Conservation (phyloP, 2,329 filamentous ascomycete species). For the Fusarium solani-melongenae region DNA sequence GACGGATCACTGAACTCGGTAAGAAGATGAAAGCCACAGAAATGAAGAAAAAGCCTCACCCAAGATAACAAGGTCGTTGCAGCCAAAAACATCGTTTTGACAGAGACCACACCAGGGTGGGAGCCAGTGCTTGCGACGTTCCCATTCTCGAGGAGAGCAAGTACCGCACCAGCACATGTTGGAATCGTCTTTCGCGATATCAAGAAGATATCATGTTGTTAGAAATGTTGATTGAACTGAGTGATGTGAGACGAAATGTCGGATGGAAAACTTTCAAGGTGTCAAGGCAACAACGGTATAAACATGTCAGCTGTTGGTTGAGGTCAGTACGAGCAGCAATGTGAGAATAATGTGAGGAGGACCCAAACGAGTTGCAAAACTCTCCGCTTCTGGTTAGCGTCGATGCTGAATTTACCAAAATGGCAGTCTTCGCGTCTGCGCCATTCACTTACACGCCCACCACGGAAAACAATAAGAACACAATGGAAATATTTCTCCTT, state of each 20-base stretch:
- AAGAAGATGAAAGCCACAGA: not conserved
- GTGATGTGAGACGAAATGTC: not conserved
- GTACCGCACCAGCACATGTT: not conserved
- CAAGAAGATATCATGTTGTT: not conserved
- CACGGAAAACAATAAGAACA: not conserved
- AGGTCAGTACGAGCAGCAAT: not conserved
- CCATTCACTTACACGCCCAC: not conserved
- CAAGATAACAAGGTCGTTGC: not conserved
- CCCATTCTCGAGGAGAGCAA: not conserved
- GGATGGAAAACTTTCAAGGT: not conserved
- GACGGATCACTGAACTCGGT: not conserved
- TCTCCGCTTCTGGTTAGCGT: not conserved
- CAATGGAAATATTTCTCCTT: not conserved
- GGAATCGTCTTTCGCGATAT: not conserved
- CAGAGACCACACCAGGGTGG: not conserved
- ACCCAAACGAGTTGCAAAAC: not conserved
- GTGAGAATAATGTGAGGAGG: not conserved
- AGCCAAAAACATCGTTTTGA: not conserved
- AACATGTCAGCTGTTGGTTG: not conserved
- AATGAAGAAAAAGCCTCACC: not conserved
- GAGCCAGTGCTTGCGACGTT: not conserved
- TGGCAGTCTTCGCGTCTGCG: not conserved
- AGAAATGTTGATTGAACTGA: not conserved
- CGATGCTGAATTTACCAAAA: not conserved
- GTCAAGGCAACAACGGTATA: not conserved